phyloP scores from a whole-genome alignment of 2,329 filamentous ascomycete genomes.

The Colletotrichum sp. region DNA sequence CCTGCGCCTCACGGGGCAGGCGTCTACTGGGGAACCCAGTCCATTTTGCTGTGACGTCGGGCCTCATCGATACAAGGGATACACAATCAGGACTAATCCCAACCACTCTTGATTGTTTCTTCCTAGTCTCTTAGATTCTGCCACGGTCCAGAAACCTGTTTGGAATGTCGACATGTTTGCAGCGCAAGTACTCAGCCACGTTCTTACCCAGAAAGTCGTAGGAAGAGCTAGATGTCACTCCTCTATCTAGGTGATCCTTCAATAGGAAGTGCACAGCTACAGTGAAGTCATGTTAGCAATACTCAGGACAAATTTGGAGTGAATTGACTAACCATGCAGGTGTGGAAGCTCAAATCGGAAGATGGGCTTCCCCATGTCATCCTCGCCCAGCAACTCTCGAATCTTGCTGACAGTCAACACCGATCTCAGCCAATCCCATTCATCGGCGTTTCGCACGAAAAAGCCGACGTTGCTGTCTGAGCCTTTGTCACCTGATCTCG shows the following conservation, averaged over 20 bases:
- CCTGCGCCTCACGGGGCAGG: not conserved
- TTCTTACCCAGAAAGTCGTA: constrained; percentile 38
- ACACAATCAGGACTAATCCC: not conserved
- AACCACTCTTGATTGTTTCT: not conserved
- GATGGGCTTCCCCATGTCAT: constrained; percentile 40
- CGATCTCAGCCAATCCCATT: constrained; percentile 34
- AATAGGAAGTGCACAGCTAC: constrained; percentile 40
- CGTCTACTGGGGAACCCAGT: not conserved
- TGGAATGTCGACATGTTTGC: constrained; percentile 32
- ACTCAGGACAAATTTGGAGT: no score
- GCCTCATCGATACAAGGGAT: not conserved
- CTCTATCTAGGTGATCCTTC: constrained; percentile 41
- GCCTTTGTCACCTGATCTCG: constrained; percentile 45
- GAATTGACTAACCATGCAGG: not conserved
- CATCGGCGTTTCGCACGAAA: constrained; percentile 23
- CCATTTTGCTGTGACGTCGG: not conserved
- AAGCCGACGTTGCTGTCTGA: constrained; percentile 38
- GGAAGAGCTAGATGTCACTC: constrained; percentile 23
- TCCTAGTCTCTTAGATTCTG: not conserved
- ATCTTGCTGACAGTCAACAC: constrained; percentile 45
- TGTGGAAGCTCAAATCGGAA: constrained; percentile 51
- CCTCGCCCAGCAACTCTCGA: constrained; percentile 39
- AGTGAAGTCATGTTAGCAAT: not conserved
- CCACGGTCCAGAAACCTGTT: constrained; percentile 30
- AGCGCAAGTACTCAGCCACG: constrained; percentile 32